These are phyloP conservation scores for Suillus bovinus DNA, from an alignment of 768 basidiomycete species.

Conservation along the genomic window DNA sequence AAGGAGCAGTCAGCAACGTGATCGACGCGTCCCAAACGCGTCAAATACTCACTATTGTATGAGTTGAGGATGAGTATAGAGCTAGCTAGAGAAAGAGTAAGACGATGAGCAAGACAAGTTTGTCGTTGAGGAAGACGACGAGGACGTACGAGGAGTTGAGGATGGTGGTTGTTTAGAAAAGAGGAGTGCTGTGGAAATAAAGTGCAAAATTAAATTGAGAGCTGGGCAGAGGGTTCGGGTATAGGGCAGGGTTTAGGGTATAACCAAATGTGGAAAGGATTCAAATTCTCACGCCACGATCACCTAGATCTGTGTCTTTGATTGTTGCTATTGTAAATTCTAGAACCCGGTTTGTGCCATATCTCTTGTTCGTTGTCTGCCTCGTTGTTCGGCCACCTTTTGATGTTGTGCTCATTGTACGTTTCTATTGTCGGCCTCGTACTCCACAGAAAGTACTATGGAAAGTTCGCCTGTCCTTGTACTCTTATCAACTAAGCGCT, in stretches of 20 bases:
- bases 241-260: constrained; percentile 41
- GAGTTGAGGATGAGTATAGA: constrained; percentile 23
- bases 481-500: constrained; percentile 1
- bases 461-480: neutral
- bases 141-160: constrained; percentile 44
- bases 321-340: constrained; percentile 13
- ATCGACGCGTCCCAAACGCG: constrained; percentile 43
- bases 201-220: constrained; percentile 63
- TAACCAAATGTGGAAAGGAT: constrained; percentile 16
- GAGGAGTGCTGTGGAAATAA: constrained; percentile 47
- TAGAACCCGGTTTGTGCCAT: constrained; percentile 4
- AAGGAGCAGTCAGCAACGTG: constrained; percentile 18
- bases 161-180: constrained; percentile 49
- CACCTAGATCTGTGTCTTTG: constrained; percentile 8
- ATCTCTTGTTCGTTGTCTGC: constrained; percentile 1
- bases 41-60: constrained; percentile 42
- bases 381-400: constrained; percentile 4
- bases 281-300: constrained; percentile 32
- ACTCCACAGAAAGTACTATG: neutral
- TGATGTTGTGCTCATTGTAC: neutral
- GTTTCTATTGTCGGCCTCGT: neutral
- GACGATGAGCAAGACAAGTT: constrained; percentile 37
- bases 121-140: constrained; percentile 31
- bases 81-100: constrained; percentile 18
- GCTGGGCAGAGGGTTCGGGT: constrained; percentile 73